phyloP scores from a whole-genome alignment of 1,284 basidiomycete species.

The Farysia itapuensis region DNA sequence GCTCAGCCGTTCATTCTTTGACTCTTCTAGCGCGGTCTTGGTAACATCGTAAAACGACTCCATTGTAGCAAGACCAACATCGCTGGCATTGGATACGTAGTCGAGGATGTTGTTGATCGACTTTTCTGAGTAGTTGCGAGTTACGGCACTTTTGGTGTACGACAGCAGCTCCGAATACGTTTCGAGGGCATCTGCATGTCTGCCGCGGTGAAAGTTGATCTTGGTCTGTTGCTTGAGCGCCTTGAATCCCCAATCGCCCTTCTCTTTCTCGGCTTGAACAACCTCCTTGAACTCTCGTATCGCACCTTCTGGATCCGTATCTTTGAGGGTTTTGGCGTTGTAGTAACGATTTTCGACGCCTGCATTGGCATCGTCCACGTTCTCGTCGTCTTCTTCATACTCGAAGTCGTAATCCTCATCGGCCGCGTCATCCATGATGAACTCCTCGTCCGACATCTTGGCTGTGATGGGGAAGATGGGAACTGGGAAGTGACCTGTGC shows the following conservation, averaged over 20 bases:
- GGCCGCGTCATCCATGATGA: constrained; percentile 58
- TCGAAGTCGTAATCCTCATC: constrained; percentile 88
- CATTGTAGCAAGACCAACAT: constrained; percentile 80
- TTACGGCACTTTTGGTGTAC: constrained; percentile 68
- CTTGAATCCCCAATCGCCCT: constrained; percentile 96
- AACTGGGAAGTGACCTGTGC: too few species aligned
- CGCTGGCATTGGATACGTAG: constrained; percentile 76
- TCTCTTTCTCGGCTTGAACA: constrained; percentile 82
- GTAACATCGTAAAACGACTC: constrained; percentile 95
- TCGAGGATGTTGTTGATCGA: constrained; percentile 98
- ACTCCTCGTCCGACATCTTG: constrained; percentile 44
- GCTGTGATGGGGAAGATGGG: neutral
- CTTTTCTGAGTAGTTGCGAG: constrained; percentile 70
- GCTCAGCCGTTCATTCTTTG: constrained; percentile 94
- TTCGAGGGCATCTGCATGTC: constrained; percentile 79
- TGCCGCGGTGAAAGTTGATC: constrained; percentile 76
- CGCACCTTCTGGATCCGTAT: constrained; percentile 84
- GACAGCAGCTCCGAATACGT: constrained; percentile 82
- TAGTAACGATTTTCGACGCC: constrained; percentile 99
- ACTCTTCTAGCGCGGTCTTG: constrained; percentile 81
- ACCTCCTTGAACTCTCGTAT: constrained; percentile 83
- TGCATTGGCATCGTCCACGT: constrained; percentile 70
- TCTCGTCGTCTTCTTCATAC: constrained; percentile 73
- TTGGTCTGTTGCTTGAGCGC: constrained; percentile 97
- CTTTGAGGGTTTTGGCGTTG: constrained; percentile 91